Conservation (phyloP, 768 basidiomycete genomes). For the Tylopilus cervinicoccineus region DNA sequence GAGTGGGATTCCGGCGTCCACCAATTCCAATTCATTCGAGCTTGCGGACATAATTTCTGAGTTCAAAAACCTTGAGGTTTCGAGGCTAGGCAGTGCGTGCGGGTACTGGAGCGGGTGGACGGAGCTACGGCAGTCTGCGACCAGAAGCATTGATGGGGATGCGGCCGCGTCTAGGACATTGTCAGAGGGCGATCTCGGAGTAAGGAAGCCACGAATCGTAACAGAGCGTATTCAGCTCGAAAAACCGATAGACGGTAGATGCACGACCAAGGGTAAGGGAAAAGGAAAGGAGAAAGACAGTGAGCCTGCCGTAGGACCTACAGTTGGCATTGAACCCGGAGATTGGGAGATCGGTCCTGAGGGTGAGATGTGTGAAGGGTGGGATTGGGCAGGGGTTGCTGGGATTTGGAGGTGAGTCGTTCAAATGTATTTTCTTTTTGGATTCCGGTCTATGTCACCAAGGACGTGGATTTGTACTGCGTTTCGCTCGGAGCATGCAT, state of each 20-base stretch:
- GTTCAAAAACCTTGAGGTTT: constrained; percentile 33
- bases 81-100: constrained; percentile 39
- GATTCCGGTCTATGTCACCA: neutral
- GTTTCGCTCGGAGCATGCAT: neutral
- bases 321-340: neutral
- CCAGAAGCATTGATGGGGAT: neutral
- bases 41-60: constrained; percentile 23
- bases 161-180: neutral
- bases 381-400: constrained; percentile 58
- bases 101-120: constrained; percentile 37
- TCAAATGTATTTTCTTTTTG: neutral
- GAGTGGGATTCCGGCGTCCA: neutral
- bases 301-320: neutral
- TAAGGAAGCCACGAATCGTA: constrained; percentile 17
- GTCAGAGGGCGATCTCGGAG: neutral
- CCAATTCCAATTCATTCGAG: neutral
- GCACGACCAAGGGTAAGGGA: constrained; percentile 7
- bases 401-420: constrained; percentile 50
- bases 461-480: too few relatives aligned
- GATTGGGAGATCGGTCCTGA: constrained; percentile 23
- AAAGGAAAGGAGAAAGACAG: constrained; percentile 14
- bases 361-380: constrained; percentile 35
- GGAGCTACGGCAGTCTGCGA: constrained; percentile 3
- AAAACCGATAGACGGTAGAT: neutral
- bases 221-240: constrained; percentile 11